A percentile compares a stretch with the other conserved stretches of the same genome.
Conservation (phyloP, 257 asterid species). For the Paulownia fortunei region DNA sequence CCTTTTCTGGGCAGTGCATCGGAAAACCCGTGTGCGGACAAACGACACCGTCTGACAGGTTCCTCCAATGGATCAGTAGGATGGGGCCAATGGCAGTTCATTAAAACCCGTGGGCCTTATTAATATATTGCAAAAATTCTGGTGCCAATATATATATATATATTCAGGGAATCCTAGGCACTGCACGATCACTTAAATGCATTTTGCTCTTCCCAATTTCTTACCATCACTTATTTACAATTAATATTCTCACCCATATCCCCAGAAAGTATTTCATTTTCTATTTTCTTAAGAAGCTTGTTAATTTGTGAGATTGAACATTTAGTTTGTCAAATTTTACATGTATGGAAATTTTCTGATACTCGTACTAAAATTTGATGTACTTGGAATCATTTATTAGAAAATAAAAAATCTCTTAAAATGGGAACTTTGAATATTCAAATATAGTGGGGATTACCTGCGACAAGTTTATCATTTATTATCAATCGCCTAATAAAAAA, state of each 20-base stretch:
- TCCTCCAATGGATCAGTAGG: background rate
- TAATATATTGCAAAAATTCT: conserved; percentile 7
- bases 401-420: no score
- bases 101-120: conserved; percentile 30
- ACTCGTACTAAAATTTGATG: no score
- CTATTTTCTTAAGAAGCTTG: no score
- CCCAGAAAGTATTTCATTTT: background rate
- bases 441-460: no score
- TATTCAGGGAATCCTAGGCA: conserved; percentile 35
- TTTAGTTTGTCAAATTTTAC: no score
- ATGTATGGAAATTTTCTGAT: no score
- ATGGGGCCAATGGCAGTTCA: conserved; percentile 30
- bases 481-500: no score
- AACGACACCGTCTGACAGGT: conserved; percentile 41
- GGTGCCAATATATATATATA: conserved; percentile 23
- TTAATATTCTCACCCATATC: conserved; percentile 20
- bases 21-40: conserved; percentile 22
- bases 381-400: no score
- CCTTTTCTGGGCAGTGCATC: conserved; percentile 9
- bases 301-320: no score
- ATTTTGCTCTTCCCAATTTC: conserved; percentile 30
- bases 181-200: conserved; percentile 27
- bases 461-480: no score
- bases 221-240: conserved; percentile 26
- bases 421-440: no score